Base-by-base conservation (phyloP, 176 grass and related monocot genomes). In the Cenchrus purpureus region DNA sequence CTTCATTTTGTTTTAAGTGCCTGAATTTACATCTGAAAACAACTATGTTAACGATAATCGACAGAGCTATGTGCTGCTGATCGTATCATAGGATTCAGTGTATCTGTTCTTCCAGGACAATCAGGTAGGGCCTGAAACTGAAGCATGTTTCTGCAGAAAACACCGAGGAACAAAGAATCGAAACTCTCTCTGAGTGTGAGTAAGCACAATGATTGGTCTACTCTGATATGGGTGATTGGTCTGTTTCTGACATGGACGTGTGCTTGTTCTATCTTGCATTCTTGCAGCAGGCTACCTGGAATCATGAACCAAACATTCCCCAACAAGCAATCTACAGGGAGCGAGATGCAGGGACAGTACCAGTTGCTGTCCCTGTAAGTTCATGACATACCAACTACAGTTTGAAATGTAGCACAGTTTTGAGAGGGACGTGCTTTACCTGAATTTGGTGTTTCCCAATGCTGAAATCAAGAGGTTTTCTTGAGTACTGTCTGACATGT, bases 101-200 rank as follows among this genome's bases (percentile, higher is more conserved):
- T 7, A 28, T 19, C 48, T 56, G 53, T 55, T 83, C 79, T 77
- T 50, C 14, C 11, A 32, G 15, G 20, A 50, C 65, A 61, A 67
- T 9, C 46, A 53, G 16, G 65, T 78, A 78, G 70, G 17, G 20
- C 11, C 15, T 82, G 61, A 56, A 74, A 52, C 87, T 76, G 83
- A 49, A 53, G 25, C 34, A 77, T 59, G 72, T 77, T 56, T 58
- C 50, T 71, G 40, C n/a, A 74, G 10, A 78, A 17, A 12, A 64
- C 19, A 83, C 17, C 4, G 56, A 64, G 32, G 66, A 71, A 53
- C 29, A 45, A 16, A 32, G n/a, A 17, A 71, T 72, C 32, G 82
- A 29, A 84, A 16, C 40, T 51, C 81, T 79, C 59, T 72, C 51
- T 32, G 15, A 55, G 4, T 44, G 5, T 1, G 25, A 10, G 52